These are phyloP conservation scores for Penicillium sp. DNA, from an alignment of 2,329 filamentous ascomycete species.

Conservation along the genomic window DNA sequence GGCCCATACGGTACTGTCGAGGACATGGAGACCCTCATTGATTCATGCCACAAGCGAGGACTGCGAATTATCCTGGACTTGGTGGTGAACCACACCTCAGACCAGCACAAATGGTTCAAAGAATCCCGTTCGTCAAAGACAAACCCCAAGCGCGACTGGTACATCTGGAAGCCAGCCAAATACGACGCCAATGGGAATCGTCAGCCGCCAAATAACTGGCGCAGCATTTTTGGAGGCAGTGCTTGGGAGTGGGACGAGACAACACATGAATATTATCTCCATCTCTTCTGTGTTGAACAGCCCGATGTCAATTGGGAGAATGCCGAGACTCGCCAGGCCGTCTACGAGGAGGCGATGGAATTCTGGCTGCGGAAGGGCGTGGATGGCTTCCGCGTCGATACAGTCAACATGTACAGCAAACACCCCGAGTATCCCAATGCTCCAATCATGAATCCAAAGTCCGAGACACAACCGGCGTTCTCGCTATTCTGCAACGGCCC, in stretches of 20 bases:
- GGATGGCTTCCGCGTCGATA: slow-evolving; percentile 66
- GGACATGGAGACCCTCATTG: slow-evolving; percentile 59
- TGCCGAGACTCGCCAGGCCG: slow-evolving; percentile 58
- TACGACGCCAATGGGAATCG: slow-evolving; percentile 54
- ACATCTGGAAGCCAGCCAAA: slow-evolving; percentile 51
- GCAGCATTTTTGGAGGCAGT: slow-evolving; percentile 58
- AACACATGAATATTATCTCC: slow-evolving; percentile 69
- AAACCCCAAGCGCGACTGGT: slow-evolving; percentile 64
- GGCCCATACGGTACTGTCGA: slow-evolving; percentile 59
- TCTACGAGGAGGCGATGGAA: slow-evolving; percentile 65
- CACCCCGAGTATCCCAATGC: slow-evolving; percentile 53
- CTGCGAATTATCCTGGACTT: slow-evolving; percentile 70
- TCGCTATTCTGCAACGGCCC: slow-evolving; percentile 66
- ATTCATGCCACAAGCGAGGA: slow-evolving; percentile 54
- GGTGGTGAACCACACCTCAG: slow-evolving; percentile 70
- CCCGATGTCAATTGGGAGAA: slow-evolving; percentile 80
- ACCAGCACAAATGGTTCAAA: slow-evolving; percentile 66
- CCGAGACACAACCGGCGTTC: slow-evolving; percentile 51
- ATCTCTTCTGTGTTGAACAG: slow-evolving; percentile 68
- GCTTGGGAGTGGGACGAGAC: slow-evolving; percentile 67
- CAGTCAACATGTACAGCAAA: slow-evolving; percentile 62
- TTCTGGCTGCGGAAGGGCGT: slow-evolving; percentile 73
- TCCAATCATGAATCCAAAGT: slow-evolving; percentile 49
- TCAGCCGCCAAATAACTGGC: slow-evolving; percentile 70
- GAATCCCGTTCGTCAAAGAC: slow-evolving; percentile 58